phyloP scores from a whole-genome alignment of 2,329 filamentous ascomycete species.

The Clonostachys chloroleuca region DNA sequence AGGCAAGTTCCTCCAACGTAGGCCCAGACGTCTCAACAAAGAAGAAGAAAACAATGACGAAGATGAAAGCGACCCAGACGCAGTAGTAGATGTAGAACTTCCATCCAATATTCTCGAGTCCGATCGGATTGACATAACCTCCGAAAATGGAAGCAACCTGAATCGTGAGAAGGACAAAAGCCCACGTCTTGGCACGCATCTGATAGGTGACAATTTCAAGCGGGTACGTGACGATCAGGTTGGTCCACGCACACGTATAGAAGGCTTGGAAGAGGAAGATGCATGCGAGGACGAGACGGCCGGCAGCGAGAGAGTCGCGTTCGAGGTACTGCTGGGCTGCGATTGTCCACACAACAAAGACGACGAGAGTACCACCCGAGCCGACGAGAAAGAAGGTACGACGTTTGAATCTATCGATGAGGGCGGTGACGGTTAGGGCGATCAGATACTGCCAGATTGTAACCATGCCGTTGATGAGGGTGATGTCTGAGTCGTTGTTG shows the following conservation, averaged over 20 bases:
- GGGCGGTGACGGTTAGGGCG: slow-evolving; percentile 24
- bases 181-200: slow-evolving; percentile 35
- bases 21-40: slow-evolving; percentile 30
- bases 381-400: slow-evolving; percentile 30
- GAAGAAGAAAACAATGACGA: slow-evolving; percentile 31
- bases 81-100: slow-evolving; percentile 36
- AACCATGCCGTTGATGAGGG: slow-evolving; percentile 33
- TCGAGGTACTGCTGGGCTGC: slow-evolving; percentile 29
- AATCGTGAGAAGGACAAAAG: slow-evolving; percentile 31
- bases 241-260: slow-evolving; percentile 37
- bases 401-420: slow-evolving; percentile 28
- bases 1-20: slow-evolving; percentile 25
- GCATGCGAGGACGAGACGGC: slow-evolving; percentile 29
- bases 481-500: slow-evolving; percentile 27
- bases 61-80: slow-evolving; percentile 28
- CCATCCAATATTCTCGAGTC: slow-evolving; percentile 28
- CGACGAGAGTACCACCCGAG: slow-evolving; percentile 28
- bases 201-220: slow-evolving; percentile 33
- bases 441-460: slow-evolving; percentile 37
- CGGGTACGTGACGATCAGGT: slow-evolving; percentile 35
- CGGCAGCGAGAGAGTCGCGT: slow-evolving; percentile 17
- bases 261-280: slow-evolving; percentile 36
- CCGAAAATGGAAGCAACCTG: slow-evolving; percentile 29
- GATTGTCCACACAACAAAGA: slow-evolving; percentile 32
- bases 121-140: slow-evolving; percentile 32